Evolutionary conservation across 345 rosid genomes (phyloP).

Genomic region (Noccaea bulbosa): DNA sequence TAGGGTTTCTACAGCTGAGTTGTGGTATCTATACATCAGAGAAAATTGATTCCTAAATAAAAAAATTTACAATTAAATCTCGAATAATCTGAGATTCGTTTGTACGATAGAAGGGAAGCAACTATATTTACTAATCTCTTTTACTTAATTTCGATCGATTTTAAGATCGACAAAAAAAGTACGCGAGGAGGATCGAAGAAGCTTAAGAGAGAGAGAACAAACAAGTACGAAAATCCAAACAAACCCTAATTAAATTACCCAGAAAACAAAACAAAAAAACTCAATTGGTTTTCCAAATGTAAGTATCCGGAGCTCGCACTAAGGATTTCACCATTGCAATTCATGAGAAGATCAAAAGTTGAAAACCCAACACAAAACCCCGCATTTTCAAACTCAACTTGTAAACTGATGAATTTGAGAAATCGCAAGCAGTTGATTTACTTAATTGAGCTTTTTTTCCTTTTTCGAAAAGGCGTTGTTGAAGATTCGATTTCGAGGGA

Average conservation of each 20-base stretch:
- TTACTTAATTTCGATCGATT: not conserved
- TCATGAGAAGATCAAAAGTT: constrained; percentile 24
- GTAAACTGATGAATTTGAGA: not conserved
- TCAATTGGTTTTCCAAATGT: constrained; percentile 26
- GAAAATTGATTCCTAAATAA: not conserved
- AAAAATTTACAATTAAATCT: not conserved
- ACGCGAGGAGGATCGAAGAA: constrained; percentile 16
- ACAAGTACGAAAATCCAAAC: not conserved
- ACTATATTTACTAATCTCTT: constrained; percentile 5
- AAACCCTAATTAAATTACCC: constrained; percentile 30
- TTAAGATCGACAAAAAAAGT: not conserved
- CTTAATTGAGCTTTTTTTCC: not conserved
- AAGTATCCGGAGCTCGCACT: constrained; percentile 6
- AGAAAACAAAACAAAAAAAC: not conserved
- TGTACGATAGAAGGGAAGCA: not conserved
- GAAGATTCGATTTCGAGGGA: constrained; percentile 3
- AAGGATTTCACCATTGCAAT: not conserved
- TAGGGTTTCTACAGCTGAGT: constrained; percentile 24
- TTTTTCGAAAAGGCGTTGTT: not conserved
- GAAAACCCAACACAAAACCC: constrained; percentile 2
- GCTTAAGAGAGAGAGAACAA: constrained; percentile 7
- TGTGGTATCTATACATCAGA: not conserved
- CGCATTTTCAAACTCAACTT: constrained; percentile 10
- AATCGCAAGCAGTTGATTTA: not conserved
- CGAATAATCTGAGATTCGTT: not conserved